Percentiles rank a stretch among this genome's conserved stretches.
phyloP scores from a whole-genome alignment of 306 rosid genomes.

The Citrullus amarus region DNA sequence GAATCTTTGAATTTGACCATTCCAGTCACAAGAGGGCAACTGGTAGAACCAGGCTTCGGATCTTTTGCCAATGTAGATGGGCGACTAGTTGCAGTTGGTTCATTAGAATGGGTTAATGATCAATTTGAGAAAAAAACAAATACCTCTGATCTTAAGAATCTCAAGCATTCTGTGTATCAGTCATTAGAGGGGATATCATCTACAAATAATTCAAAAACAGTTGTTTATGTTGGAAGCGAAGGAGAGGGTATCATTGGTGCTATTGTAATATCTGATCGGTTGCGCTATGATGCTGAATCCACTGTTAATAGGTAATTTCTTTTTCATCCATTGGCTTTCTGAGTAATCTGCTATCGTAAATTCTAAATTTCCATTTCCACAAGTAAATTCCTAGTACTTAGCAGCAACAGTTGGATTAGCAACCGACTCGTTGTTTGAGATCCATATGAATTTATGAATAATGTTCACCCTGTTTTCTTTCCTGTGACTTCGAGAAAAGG shows the following conservation, averaged over 20 bases:
- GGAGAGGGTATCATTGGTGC: constrained; percentile 90
- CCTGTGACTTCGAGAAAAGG: not conserved
- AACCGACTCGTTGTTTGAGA: not conserved
- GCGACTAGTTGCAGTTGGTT: constrained; percentile 73
- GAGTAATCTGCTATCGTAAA: not conserved
- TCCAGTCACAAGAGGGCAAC: constrained; percentile 60
- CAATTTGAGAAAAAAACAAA: constrained; percentile 44
- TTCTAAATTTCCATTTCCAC: not conserved
- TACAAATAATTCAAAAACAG: constrained; percentile 61
- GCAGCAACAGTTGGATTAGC: not conserved
- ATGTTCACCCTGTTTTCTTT: not conserved
- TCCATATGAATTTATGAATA: not conserved
- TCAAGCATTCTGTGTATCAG: constrained; percentile 41
- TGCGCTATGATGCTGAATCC: constrained; percentile 73
- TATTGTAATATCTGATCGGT: constrained; percentile 70
- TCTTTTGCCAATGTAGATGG: constrained; percentile 82
- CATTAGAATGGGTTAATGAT: constrained; percentile 61
- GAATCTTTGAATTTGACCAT: constrained; percentile 59
- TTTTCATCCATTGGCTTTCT: not conserved
- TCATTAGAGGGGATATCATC: constrained; percentile 31
- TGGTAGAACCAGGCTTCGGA: constrained; percentile 93
- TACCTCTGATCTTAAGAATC: constrained; percentile 35
- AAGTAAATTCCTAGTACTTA: not conserved
- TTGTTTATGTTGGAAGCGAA: constrained; percentile 90
- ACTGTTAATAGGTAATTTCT: constrained; percentile 51